These are phyloP conservation scores for Heliamphora exappendiculata DNA, from an alignment of 148 eudicot genomes.

Conservation along the genomic window DNA sequence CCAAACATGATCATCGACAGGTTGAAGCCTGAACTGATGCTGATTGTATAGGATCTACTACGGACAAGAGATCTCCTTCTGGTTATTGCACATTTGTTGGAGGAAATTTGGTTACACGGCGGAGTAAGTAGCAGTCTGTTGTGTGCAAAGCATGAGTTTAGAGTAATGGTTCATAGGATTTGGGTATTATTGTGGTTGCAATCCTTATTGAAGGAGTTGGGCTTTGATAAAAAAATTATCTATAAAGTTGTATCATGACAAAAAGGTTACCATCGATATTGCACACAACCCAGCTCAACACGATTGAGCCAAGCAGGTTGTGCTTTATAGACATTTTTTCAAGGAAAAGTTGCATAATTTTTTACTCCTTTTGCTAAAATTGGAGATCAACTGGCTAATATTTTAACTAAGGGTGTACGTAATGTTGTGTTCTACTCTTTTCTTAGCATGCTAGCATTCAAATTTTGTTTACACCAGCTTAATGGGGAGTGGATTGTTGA, in stretches of 20 bases:
- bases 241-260: background rate
- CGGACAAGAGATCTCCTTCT: background rate
- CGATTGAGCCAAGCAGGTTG: background rate
- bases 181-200: background rate
- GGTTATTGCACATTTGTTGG: background rate
- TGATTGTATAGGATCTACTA: background rate
- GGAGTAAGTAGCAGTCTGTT: background rate
- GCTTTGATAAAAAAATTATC: background rate
- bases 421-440: background rate
- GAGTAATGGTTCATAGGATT: background rate
- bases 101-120: background rate
- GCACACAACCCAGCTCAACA: background rate
- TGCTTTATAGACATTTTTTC: background rate
- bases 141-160: background rate
- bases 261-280: background rate
- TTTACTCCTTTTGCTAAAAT: background rate
- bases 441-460: background rate
- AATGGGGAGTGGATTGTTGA: constrained; percentile 2
- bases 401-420: background rate
- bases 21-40: background rate
- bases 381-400: background rate
- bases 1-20: background rate
- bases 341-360: background rate
- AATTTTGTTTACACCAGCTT: background rate
- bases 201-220: background rate